phyloP scores from a whole-genome alignment of 2,329 filamentous ascomycete genomes.

The Sclerotinia trifoliorum region DNA sequence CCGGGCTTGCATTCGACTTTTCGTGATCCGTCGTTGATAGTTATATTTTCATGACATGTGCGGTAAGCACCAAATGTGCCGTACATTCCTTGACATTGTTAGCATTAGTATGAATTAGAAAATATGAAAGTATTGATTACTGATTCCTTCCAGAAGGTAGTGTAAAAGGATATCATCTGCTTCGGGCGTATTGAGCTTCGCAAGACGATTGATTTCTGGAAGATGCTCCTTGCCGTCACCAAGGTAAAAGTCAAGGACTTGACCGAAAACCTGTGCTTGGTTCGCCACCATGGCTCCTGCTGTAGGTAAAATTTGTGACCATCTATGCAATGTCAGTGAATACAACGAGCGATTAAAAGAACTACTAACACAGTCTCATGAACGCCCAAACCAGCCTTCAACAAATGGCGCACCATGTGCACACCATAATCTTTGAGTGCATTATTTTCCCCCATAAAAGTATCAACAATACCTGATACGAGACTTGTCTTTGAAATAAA shows the following conservation, averaged over 20 bases:
- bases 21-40: conserved; percentile 16
- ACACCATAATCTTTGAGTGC: conserved; percentile 54
- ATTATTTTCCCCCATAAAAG: conserved; percentile 47
- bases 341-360: conserved; percentile 52
- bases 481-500: conserved; percentile 33
- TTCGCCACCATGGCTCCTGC: conserved; percentile 66
- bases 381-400: conserved; percentile 59
- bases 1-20: conserved; percentile 20
- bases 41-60: conserved; percentile 21
- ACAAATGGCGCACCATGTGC: conserved; percentile 61
- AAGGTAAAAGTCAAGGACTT: conserved; percentile 70
- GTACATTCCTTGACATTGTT: conserved; percentile 46
- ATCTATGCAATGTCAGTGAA: conserved; percentile 19
- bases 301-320: conserved; percentile 65
- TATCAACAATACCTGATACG: conserved; percentile 23
- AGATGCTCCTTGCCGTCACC: conserved; percentile 56
- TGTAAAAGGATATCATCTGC: conserved; percentile 62
- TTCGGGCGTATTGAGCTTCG: conserved; percentile 53
- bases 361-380: conserved; percentile 50
- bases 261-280: conserved; percentile 69
- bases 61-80: conserved; percentile 63
- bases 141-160: conserved; percentile 61
- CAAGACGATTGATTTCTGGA: conserved; percentile 58
- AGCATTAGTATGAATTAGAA: not conserved
- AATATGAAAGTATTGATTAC: conserved; percentile 1